Conservation (phyloP, 768 basidiomycete genomes). For the Calocera cornea region DNA sequence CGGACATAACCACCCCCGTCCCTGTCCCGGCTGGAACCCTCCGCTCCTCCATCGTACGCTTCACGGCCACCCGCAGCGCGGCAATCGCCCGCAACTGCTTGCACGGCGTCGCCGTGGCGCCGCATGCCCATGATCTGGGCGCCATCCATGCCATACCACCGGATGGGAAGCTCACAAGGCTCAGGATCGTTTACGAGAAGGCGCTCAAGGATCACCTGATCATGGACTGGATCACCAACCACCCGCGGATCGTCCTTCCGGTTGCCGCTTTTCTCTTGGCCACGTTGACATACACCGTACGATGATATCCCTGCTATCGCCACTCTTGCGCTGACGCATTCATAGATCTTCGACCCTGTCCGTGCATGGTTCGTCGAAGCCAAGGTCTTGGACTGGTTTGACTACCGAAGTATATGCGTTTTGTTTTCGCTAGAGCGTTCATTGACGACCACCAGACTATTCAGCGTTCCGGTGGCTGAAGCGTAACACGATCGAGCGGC, state of each 20-base stretch:
- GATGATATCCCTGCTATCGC: slow-evolving; percentile 18
- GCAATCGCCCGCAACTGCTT: slow-evolving; percentile 71
- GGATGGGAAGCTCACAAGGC: slow-evolving; percentile 24
- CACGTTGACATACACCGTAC: slow-evolving; percentile 72
- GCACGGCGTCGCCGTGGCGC: slow-evolving; percentile 38
- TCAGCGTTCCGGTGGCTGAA: slow-evolving; percentile 64
- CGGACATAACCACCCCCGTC: slow-evolving; percentile 45
- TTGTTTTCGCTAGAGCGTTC: neutral
- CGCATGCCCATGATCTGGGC: neutral
- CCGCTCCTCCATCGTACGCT: slow-evolving; percentile 53
- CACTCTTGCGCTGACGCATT: slow-evolving; percentile 4
- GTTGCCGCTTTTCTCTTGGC: slow-evolving; percentile 78
- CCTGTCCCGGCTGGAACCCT: slow-evolving; percentile 51
- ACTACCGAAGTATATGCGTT: slow-evolving; percentile 44
- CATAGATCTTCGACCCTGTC: slow-evolving; percentile 82
- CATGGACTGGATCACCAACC: slow-evolving; percentile 68
- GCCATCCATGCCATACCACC: slow-evolving; percentile 3
- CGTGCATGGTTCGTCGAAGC: slow-evolving; percentile 70
- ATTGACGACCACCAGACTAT: slow-evolving; percentile 38
- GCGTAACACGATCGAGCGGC: slow-evolving; percentile 43
- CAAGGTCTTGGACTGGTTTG: slow-evolving; percentile 74
- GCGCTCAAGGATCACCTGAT: slow-evolving; percentile 53
- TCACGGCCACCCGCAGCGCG: slow-evolving; percentile 50
- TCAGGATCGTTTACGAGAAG: slow-evolving; percentile 46
- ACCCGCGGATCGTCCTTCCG: slow-evolving; percentile 75